These are phyloP conservation scores for Raphanus raphanistrum DNA, from an alignment of 345 rosid genomes.

Conservation along the genomic window DNA sequence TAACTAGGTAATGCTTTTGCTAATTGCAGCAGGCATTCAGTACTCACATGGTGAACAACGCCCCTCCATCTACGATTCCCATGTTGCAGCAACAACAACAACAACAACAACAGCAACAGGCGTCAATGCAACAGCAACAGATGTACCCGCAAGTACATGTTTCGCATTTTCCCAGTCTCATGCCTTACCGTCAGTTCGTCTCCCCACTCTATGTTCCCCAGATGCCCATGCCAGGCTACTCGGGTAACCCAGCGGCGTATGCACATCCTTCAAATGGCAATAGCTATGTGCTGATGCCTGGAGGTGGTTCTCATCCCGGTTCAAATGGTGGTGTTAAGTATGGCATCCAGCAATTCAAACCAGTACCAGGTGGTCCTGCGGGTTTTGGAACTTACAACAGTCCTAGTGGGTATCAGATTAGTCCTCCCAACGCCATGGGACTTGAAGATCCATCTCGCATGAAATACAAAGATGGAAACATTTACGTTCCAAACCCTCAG, in stretches of 20 bases:
- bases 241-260: conserved; percentile 6
- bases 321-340: conserved; percentile 5
- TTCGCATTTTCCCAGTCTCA: conserved; percentile 8
- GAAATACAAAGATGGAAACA: conserved; percentile 79
- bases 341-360: conserved; percentile 15
- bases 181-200: conserved; percentile 11
- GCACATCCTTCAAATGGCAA: conserved; percentile 13
- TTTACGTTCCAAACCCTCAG: conserved; percentile 84
- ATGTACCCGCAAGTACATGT: conserved; percentile 14
- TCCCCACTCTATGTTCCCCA: conserved; percentile 9
- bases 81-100: conserved; percentile 1
- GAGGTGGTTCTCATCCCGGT: conserved; percentile 4
- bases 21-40: background rate
- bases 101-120: conserved; percentile 5
- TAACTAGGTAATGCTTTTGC: background rate
- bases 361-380: conserved; percentile 8
- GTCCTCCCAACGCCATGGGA: conserved; percentile 53
- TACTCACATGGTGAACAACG: background rate
- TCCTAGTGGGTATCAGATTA: conserved; percentile 11
- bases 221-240: conserved; percentile 11
- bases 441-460: conserved; percentile 54
- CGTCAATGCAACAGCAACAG: conserved; percentile 11
- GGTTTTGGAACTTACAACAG: conserved; percentile 1
- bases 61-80: background rate
- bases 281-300: conserved; percentile 11